Conservation (phyloP, 2,329 filamentous ascomycete species). For the Zymoseptoria ardabiliae region DNA sequence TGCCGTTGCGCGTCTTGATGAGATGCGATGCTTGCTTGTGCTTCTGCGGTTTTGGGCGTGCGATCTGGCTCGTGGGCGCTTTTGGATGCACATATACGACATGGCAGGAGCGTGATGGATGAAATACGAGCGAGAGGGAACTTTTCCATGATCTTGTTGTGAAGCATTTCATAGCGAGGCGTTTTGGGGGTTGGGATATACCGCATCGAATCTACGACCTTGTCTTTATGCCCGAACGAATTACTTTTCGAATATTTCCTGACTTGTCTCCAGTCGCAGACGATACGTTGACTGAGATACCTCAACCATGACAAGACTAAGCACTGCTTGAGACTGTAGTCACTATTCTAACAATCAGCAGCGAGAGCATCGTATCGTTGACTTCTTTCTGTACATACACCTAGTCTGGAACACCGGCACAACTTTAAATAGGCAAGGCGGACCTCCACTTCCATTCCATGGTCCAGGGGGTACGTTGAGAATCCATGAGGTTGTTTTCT, state of each 20-base stretch:
- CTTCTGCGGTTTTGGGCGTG: not conserved
- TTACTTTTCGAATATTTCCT: not conserved
- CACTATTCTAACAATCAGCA: too few species aligned
- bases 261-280: not conserved
- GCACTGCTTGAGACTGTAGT: too few species aligned
- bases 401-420: not conserved
- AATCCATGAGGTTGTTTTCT: not conserved
- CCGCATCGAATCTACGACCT: not conserved
- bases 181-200: constrained; percentile 2
- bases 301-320: too few species aligned
- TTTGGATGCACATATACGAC: not conserved
- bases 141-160: not conserved
- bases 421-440: not conserved
- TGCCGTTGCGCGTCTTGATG: not conserved
- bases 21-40: not conserved
- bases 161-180: constrained; percentile 10
- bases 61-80: not conserved
- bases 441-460: not conserved
- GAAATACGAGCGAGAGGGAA: not conserved
- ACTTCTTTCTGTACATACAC: too few species aligned
- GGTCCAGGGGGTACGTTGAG: not conserved
- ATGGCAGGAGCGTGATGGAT: not conserved
- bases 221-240: not conserved
- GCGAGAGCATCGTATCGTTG: too few species aligned
- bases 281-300: too few species aligned